phyloP scores from a whole-genome alignment of 1,284 basidiomycete genomes.

The Tremellales sp. region DNA sequence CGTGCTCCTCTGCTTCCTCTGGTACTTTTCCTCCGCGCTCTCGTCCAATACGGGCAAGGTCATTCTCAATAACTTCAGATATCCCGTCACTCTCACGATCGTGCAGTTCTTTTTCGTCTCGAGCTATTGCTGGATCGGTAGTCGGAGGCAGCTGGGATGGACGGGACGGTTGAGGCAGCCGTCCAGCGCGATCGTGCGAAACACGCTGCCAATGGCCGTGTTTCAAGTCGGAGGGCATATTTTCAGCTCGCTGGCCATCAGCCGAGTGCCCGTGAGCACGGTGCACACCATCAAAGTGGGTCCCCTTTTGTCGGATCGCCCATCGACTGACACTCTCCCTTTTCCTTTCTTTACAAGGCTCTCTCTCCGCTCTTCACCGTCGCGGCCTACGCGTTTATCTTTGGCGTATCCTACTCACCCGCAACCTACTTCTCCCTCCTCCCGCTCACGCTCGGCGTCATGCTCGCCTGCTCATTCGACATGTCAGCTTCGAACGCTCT shows the following conservation, averaged over 20 bases:
- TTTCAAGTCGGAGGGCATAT: conserved; percentile 95
- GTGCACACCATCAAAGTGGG: conserved; percentile 97
- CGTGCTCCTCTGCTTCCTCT: conserved; percentile 45
- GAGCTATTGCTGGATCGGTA: conserved; percentile 72
- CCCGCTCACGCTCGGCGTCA: conserved; percentile 90
- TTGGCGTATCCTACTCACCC: conserved; percentile 85
- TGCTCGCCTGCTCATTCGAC: conserved; percentile 94
- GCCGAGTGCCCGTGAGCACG: conserved; percentile 91
- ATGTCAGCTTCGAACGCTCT: conserved; percentile 75
- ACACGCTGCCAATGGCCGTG: conserved; percentile 84
- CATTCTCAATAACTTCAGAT: conserved; percentile 49
- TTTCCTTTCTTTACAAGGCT: conserved; percentile 65
- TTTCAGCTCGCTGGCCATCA: conserved; percentile 93
- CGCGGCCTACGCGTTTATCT: conserved; percentile 84
- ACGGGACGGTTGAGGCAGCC: conserved; percentile 60
- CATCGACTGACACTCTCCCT: background rate
- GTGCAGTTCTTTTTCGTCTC: conserved; percentile 96
- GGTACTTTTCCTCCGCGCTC: conserved; percentile 50
- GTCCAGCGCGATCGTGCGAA: conserved; percentile 65
- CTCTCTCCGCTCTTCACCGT: conserved; percentile 96
- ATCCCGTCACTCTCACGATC: conserved; percentile 69
- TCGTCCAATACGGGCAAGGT: conserved; percentile 50
- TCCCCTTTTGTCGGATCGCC: too few species aligned
- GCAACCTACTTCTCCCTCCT: conserved; percentile 92
- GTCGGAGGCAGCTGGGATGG: conserved; percentile 62